Evolutionary conservation across 495 filamentous ascomycete genomes (phyloP).

Genomic region (Xylaria intraflava): DNA sequence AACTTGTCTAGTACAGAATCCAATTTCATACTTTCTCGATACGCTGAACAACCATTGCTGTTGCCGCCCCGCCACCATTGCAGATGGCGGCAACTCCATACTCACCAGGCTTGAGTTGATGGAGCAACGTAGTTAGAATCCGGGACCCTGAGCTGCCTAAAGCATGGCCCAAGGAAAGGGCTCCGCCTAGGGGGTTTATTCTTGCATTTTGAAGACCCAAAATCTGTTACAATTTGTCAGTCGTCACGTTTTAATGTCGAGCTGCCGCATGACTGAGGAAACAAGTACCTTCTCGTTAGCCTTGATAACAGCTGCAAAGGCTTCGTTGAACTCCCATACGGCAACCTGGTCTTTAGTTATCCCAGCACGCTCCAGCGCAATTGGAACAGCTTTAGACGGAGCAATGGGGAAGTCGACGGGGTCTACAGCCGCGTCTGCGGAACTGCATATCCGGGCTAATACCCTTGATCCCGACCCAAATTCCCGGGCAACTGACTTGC

Average conservation of each 20-base stretch:
- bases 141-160: conserved; percentile 89
- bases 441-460: conserved; percentile 74
- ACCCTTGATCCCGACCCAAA: conserved; percentile 68
- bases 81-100: conserved; percentile 95
- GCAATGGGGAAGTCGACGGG: conserved; percentile 95
- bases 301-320: conserved; percentile 93
- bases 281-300: conserved; percentile 75
- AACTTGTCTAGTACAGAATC: not conserved
- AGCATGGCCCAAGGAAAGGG: conserved; percentile 90
- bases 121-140: conserved; percentile 83
- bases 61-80: conserved; percentile 90
- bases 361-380: conserved; percentile 81
- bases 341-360: conserved; percentile 84
- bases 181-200: conserved; percentile 85
- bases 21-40: conserved; percentile 52
- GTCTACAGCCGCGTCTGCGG: conserved; percentile 86
- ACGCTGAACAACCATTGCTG: conserved; percentile 86
- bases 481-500: conserved; percentile 65
- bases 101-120: conserved; percentile 83
- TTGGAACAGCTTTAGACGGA: conserved; percentile 83
- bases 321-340: conserved; percentile 97
- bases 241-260: conserved; percentile 9
- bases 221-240: conserved; percentile 46
- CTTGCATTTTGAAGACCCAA: conserved; percentile 67
- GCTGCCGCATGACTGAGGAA: not conserved